These are phyloP conservation scores for Arachnomyces sp. DNA, from an alignment of 2,329 filamentous ascomycete species.

Conservation along the genomic window DNA sequence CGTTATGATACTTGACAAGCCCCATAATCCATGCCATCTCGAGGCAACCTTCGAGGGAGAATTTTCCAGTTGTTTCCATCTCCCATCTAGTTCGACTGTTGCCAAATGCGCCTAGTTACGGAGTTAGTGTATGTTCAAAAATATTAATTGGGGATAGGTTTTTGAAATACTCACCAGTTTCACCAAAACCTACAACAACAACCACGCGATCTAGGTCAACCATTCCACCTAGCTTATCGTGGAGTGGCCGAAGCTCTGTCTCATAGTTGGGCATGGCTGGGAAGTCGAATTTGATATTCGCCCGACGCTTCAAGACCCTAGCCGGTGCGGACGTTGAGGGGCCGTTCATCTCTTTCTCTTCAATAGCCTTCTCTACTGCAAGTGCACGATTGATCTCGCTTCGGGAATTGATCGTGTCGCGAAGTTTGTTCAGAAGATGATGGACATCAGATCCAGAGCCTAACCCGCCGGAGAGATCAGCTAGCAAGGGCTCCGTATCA, in stretches of 20 bases:
- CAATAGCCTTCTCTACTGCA: conserved; percentile 13
- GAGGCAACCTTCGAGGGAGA: conserved; percentile 93
- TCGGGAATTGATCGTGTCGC: conserved; percentile 13
- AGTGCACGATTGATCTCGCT: conserved; percentile 18
- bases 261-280: conserved; percentile 21
- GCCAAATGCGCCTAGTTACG: conserved; percentile 63
- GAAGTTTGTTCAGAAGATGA: conserved; percentile 11
- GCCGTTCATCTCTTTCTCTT: not conserved
- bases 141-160: too few relatives aligned
- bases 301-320: conserved; percentile 3
- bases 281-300: conserved; percentile 15
- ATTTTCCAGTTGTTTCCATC: conserved; percentile 94
- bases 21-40: conserved; percentile 99
- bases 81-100: conserved; percentile 97
- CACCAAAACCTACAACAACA: conserved; percentile 35
- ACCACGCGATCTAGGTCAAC: conserved; percentile 31
- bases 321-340: too few relatives aligned
- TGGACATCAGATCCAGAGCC: conserved; percentile 20
- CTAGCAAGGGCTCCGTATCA: conserved; percentile 29
- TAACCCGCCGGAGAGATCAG: conserved; percentile 34
- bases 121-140: too few relatives aligned
- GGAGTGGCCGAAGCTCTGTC: conserved; percentile 14
- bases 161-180: conserved; percentile 16
- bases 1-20: conserved; percentile 97
- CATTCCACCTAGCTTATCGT: conserved; percentile 27